Percentiles rank a stretch among this genome's conserved stretches.
phyloP scores from a whole-genome alignment of 1,284 basidiomycete genomes.

The Sporisorium iseilematis-ciliati region DNA sequence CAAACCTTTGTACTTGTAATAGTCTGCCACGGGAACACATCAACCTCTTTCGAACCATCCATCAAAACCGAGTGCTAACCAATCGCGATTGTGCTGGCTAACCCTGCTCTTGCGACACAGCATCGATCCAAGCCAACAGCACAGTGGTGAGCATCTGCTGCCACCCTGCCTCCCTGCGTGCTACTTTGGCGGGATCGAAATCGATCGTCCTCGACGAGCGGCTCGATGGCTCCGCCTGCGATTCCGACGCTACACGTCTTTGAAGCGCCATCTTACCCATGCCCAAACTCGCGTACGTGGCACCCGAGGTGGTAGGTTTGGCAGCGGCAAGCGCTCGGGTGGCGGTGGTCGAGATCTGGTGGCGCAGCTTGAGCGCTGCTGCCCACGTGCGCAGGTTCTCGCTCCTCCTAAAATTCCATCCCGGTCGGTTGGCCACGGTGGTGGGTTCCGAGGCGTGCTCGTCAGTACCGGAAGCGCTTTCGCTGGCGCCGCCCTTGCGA shows the following conservation, averaged over 20 bases:
- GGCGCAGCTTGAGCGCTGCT: conserved; percentile 49
- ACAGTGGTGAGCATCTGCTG: conserved; percentile 79
- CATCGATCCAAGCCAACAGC: conserved; percentile 77
- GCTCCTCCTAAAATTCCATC: conserved; percentile 56
- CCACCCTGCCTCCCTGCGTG: conserved; percentile 81
- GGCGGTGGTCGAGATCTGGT: conserved; percentile 43
- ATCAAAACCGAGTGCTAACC: no score
- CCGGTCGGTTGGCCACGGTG: conserved; percentile 15
- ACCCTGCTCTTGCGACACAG: conserved; percentile 76
- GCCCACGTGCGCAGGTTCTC: conserved; percentile 57
- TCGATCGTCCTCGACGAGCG: conserved; percentile 23
- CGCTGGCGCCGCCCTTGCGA: conserved; percentile 14
- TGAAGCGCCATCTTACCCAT: conserved; percentile 47
- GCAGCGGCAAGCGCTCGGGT: conserved; percentile 2
- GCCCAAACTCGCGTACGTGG: conserved; percentile 31
- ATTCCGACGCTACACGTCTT: conserved; percentile 36
- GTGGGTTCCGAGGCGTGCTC: neutral
- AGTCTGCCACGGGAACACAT: no score
- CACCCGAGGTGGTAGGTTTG: conserved; percentile 2
- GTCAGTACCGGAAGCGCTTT: neutral
- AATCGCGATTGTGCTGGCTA: no score
- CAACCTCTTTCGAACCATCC: no score
- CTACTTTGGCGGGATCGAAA: conserved; percentile 81
- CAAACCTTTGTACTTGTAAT: no score
- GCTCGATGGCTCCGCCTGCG: conserved; percentile 3